Base-by-base conservation (phyloP, 164 flowering plant species). In the Cinnamomum chago region DNA sequence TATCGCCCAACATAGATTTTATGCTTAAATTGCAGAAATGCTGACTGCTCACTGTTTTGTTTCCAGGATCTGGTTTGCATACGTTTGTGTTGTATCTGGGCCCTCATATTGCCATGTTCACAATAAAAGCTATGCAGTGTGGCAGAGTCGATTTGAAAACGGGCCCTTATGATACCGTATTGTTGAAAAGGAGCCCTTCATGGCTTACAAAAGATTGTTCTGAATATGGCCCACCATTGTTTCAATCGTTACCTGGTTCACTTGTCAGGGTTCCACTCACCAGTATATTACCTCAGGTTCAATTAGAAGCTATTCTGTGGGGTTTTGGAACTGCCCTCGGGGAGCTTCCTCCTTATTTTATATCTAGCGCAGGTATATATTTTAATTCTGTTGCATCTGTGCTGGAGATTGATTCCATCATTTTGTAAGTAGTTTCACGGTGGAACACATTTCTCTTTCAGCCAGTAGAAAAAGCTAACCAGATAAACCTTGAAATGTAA, bases 321-420 rank as follows among this genome's bases (percentile, higher is more conserved):
- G 98, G 98, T 28, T 22, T 95, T 78, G 98, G 98, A 74, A 95
- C 97, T 77, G 97, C 98, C 30, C 90, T 95, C 68, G 98, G 98
- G 68, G 98, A 95, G 84, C 97, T 95, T 79, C 98, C 98, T 78
- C 98, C 98, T 7, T 95, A 93, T 83, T 95, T 95, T 78, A 91
- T 95, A 80, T 95, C 98, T 73, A 88, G 92, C 78, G 98, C 98
- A 82, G 98, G 98, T 94, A 83, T 27, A 65, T 72, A 20, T 30
- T 68, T 12, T 67, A 67, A 67, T 67, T 67, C 17, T 27, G 9
- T 24, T 64, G 13, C 5, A 7, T 25, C 68, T 66, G 27, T 24
- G 18, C 27, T 11, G 47, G 47, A 40, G 47, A 40, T 40, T 40
- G 47, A 40, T 40, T 40, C 47, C 47, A 40, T 40, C 47, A 40